Evolutionary conservation across 345 rosid species (phyloP).

Genomic region (Boechera retrofracta): DNA sequence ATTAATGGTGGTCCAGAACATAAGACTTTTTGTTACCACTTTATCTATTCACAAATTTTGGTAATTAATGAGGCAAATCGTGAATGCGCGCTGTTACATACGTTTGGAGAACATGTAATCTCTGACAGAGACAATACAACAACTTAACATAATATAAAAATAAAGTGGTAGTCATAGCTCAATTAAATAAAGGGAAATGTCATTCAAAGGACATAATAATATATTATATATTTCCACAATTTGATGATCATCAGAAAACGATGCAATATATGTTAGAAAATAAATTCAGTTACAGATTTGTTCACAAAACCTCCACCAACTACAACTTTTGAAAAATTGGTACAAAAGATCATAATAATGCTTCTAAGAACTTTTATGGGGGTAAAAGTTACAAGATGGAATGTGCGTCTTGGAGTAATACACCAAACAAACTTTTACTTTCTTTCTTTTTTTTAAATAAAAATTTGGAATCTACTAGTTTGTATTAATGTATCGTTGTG

Average conservation of each 20-base stretch:
- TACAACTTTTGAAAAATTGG: background rate
- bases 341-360: slow-evolving; percentile 24
- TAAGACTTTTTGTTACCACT: slow-evolving; percentile 1
- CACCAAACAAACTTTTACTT: slow-evolving; percentile 5
- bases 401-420: background rate
- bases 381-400: background rate
- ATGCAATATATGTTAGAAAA: background rate
- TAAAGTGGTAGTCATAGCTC: background rate
- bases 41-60: background rate
- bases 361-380: background rate
- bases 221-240: background rate
- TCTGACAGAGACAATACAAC: slow-evolving; percentile 25
- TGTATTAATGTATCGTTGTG: no score
- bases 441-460: background rate
- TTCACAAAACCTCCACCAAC: slow-evolving; percentile 31
- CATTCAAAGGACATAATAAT: background rate
- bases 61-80: background rate
- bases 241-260: background rate
- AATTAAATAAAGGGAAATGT: background rate
- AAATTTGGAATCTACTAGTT: no score
- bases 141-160: background rate
- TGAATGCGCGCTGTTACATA: slow-evolving; percentile 9
- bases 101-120: background rate
- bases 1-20: background rate
- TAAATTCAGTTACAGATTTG: background rate